These are phyloP conservation scores for Leishmania tropica DNA, from an alignment of 208 protist species.

Conservation along the genomic window DNA sequence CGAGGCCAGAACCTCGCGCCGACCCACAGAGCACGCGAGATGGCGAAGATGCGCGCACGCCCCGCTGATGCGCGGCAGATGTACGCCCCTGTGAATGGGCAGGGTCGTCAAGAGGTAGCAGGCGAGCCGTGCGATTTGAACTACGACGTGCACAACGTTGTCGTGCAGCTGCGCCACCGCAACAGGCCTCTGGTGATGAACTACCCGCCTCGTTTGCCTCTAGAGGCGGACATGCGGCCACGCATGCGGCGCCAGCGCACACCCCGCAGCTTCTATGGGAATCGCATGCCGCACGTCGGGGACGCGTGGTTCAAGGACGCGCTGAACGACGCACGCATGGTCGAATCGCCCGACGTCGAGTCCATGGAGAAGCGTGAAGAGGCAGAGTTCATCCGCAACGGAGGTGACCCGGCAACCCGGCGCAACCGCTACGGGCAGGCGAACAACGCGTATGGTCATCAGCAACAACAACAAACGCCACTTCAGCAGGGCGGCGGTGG, in stretches of 20 bases:
- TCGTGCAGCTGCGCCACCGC: conserved; percentile 49
- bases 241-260: conserved; percentile 55
- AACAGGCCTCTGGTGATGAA: conserved; percentile 38
- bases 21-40: conserved; percentile 19
- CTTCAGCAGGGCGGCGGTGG: not conserved
- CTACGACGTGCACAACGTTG: conserved; percentile 56
- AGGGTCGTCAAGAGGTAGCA: conserved; percentile 44
- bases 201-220: conserved; percentile 52
- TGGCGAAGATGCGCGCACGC: conserved; percentile 3
- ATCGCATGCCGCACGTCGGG: conserved; percentile 30
- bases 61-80: conserved; percentile 17
- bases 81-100: conserved; percentile 32
- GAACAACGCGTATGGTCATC: conserved; percentile 20
- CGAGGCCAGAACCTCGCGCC: conserved; percentile 17
- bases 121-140: conserved; percentile 64
- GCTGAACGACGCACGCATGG: conserved; percentile 36
- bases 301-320: conserved; percentile 58
- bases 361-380: conserved; percentile 48
- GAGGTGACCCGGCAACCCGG: conserved; percentile 30
- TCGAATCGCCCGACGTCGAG: conserved; percentile 55
- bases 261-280: conserved; percentile 76
- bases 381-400: conserved; percentile 30
- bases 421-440: conserved; percentile 35
- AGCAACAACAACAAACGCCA: conserved; percentile 6
- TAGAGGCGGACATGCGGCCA: conserved; percentile 37